Percentiles rank a stretch among this genome's conserved stretches.
These are phyloP conservation scores for Fusarium miscanthi DNA, from an alignment of 2,329 filamentous ascomycete species.

Conservation along the genomic window DNA sequence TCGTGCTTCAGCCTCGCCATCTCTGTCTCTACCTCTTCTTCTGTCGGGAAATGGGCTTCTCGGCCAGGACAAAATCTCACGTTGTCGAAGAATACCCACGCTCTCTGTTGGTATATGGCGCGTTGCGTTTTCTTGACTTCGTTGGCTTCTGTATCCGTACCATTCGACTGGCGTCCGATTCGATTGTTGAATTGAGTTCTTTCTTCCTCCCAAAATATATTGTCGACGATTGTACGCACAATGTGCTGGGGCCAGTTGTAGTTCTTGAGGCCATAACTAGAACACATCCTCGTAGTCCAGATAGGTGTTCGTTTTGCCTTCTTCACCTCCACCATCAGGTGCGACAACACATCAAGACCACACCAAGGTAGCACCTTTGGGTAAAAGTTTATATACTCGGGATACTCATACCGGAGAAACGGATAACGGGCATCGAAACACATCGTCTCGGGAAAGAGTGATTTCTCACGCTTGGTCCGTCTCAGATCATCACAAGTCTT, in stretches of 20 bases:
- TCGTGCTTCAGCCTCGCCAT: not conserved
- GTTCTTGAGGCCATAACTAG: not conserved
- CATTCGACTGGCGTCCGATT: not conserved
- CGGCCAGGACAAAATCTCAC: not conserved
- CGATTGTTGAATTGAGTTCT: not conserved
- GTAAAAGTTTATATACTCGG: accelerated
- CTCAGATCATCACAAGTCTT: not conserved
- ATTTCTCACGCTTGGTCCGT: no score
- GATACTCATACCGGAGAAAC: not conserved
- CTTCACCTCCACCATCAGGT: not conserved
- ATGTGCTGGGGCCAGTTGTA: no score
- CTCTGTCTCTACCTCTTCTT: not conserved
- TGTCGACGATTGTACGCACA: not conserved
- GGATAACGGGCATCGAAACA: not conserved
- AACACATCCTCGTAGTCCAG: not conserved
- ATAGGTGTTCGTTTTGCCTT: no score
- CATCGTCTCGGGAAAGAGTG: not conserved
- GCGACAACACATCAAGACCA: not conserved
- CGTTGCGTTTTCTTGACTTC: not conserved
- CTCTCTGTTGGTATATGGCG: constrained; percentile 12
- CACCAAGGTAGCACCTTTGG: not conserved
- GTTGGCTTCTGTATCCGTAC: not conserved
- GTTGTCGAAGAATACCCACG: constrained; percentile 25
- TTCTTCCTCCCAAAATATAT: not conserved
- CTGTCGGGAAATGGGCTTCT: not conserved